Percentiles rank a stretch among this genome's conserved stretches.
These are phyloP conservation scores for Suillus occidentalis DNA, from an alignment of 768 basidiomycete species.

Conservation along the genomic window DNA sequence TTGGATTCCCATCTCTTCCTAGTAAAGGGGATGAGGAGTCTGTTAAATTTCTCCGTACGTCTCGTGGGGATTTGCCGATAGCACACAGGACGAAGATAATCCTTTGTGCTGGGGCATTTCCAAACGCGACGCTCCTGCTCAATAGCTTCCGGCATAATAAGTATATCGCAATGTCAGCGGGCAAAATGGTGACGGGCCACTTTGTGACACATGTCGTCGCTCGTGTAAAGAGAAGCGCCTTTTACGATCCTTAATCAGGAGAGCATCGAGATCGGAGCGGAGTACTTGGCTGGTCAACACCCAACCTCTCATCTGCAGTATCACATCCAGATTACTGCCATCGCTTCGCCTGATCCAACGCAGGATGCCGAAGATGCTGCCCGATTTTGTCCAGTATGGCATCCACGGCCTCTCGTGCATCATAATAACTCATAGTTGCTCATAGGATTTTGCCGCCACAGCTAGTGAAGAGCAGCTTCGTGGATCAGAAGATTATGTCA, in stretches of 20 bases:
- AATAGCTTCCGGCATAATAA: slow-evolving; percentile 14
- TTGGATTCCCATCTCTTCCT: slow-evolving; percentile 2
- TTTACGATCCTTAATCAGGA: background rate
- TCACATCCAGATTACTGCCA: slow-evolving; percentile 6
- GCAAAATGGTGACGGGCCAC: slow-evolving; percentile 17
- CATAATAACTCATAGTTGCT: background rate
- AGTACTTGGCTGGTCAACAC: background rate
- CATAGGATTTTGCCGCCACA: slow-evolving; percentile 16
- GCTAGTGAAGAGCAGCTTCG: slow-evolving; percentile 14
- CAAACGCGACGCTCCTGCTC: slow-evolving; percentile 18
- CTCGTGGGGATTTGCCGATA: slow-evolving; percentile 17
- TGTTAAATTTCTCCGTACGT: slow-evolving; percentile 11
- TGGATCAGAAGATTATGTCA: slow-evolving; percentile 6
- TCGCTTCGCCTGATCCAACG: slow-evolving; percentile 14
- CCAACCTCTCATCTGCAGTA: background rate
- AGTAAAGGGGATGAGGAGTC: slow-evolving; percentile 8
- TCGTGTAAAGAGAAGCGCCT: background rate
- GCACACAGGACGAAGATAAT: slow-evolving; percentile 19
- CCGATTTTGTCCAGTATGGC: slow-evolving; percentile 12
- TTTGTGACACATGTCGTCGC: slow-evolving; percentile 18
- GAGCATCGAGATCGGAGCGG: background rate
- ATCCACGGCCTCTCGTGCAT: background rate
- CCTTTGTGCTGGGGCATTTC: slow-evolving; percentile 21
- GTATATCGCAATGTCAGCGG: slow-evolving; percentile 14
- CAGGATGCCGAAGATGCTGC: slow-evolving; percentile 15